Base-by-base conservation (phyloP, 2,329 filamentous ascomycete species). In the Exophiala oligosperma region DNA sequence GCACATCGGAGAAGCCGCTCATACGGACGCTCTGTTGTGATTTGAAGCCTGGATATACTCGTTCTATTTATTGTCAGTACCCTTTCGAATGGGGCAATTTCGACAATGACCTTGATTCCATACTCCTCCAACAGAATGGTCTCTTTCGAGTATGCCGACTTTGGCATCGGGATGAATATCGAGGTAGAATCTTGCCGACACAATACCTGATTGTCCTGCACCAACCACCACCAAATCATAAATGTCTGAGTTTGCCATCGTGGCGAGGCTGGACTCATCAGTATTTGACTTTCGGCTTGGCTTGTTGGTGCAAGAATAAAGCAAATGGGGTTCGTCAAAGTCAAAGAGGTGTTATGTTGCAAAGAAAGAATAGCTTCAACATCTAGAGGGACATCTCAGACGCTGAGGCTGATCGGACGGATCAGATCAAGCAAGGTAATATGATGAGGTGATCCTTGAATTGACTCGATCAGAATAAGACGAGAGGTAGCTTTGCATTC, bases 1-100 rank as follows among this genome's bases (percentile, higher is more conserved):
- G 86, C 59, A 89, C 90, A 66, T 90, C 89, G 0, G 84, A 84
- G 66, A 83, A 91, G 69, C 92, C 87, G 64, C 86, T 89, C 0
- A 84, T 87, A 1, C 88, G 88, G 7, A 86, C 71, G 69, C 90
- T 81, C 66, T 91, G 91, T 72, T 92, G 92, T 53, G 83, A 85
- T 66, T 84, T 87, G 49, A 92, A 78, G 1, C 84, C 85, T 0
- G 84, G 82, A 69, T 91, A 77, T 0, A 90, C 11, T 38, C 49
- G 43, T 57, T 57, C 54, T 57, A 28, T n/a, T 52, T 3, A 47
- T 26, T 1, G 17, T 47, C 44, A 47, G 8, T 14, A 28, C 3
- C 14, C 26, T 28, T 17, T 24, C 23, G 17, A 23, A 17, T 7
- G 11, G 7, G 14, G 21, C 21, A 12, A 2, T 8, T 23, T 1